A percentile compares a stretch with the other conserved stretches of the same genome.
These are phyloP conservation scores for Hypoxylon sp. DNA, from an alignment of 2,329 filamentous ascomycete genomes.

Conservation along the genomic window DNA sequence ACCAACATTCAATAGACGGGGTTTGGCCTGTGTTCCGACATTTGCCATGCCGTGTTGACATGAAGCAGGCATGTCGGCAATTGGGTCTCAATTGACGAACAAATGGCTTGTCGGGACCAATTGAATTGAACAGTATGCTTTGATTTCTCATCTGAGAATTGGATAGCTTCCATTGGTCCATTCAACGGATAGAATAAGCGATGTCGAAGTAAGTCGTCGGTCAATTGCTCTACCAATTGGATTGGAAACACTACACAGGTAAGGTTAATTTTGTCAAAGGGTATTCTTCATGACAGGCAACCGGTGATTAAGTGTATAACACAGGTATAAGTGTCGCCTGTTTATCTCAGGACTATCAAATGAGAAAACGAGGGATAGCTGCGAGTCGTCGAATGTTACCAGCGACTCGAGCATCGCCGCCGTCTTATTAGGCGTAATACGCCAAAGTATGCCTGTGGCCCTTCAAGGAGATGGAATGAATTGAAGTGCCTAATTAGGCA, in stretches of 20 bases:
- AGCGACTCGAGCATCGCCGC: slow-evolving; percentile 8
- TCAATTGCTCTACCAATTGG: slow-evolving; percentile 27
- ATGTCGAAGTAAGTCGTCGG: not conserved
- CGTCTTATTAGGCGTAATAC: slow-evolving; percentile 21
- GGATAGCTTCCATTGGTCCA: not conserved
- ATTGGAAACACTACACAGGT: slow-evolving; percentile 11
- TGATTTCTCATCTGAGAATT: slow-evolving; percentile 8
- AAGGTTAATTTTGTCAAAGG: slow-evolving; percentile 12
- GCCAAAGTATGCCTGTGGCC: slow-evolving; percentile 5
- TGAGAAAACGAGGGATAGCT: slow-evolving; percentile 16
- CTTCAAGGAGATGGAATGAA: slow-evolving; percentile 22
- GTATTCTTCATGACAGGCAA: slow-evolving; percentile 1
- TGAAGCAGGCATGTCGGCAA: slow-evolving; percentile 33
- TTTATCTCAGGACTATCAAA: slow-evolving; percentile 16
- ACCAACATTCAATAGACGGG: slow-evolving; percentile 17
- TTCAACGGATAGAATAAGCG: not conserved
- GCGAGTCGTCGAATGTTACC: slow-evolving; percentile 13
- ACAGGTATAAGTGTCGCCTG: slow-evolving; percentile 9
- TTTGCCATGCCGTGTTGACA: slow-evolving; percentile 29
- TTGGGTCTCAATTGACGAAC: slow-evolving; percentile 37
- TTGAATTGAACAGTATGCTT: slow-evolving; percentile 23
- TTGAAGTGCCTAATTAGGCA: slow-evolving; percentile 27
- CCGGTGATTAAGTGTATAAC: not conserved
- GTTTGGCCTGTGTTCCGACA: slow-evolving; percentile 11
- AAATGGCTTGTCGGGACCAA: slow-evolving; percentile 26